phyloP scores from a whole-genome alignment of 2,329 filamentous ascomycete species.

The Cladosporium sphaerospermum region DNA sequence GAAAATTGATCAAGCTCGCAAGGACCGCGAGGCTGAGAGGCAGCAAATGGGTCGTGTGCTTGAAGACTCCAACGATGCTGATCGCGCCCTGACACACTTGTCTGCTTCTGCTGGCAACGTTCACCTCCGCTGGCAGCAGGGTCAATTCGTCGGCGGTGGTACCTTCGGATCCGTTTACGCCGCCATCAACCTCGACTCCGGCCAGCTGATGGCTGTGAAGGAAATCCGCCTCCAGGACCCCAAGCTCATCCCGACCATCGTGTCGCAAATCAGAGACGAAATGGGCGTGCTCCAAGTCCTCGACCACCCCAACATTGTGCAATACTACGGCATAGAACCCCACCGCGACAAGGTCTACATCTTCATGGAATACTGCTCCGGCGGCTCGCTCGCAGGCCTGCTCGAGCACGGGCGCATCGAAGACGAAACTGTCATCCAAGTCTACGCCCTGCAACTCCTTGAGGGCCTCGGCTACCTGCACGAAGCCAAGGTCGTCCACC shows the following conservation, averaged over 20 bases:
- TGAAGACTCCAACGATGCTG: conserved; percentile 91
- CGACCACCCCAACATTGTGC: conserved; percentile 95
- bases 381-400: conserved; percentile 81
- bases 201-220: conserved; percentile 96
- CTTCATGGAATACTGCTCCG: conserved; percentile 99
- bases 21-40: conserved; percentile 74
- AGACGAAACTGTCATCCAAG: conserved; percentile 95
- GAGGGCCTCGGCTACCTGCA: conserved; percentile 93
- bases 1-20: conserved; percentile 70
- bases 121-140: conserved; percentile 95
- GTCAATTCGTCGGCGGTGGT: conserved; percentile 93
- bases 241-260: conserved; percentile 89
- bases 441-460: conserved; percentile 87
- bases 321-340: conserved; percentile 96
- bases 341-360: conserved; percentile 99
- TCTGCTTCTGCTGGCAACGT: conserved; percentile 93
- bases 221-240: conserved; percentile 96
- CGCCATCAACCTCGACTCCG: conserved; percentile 93
- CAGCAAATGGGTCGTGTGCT: conserved; percentile 84
- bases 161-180: conserved; percentile 97
- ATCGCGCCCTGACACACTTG: conserved; percentile 86
- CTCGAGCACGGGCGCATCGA: conserved; percentile 95
- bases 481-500: conserved; percentile 84
- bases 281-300: conserved; percentile 94
- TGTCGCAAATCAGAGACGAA: conserved; percentile 89